Percentiles rank a stretch among this genome's conserved stretches.
These are phyloP conservation scores for Leishmania aethiopica DNA, from an alignment of 208 protist genomes.

Conservation along the genomic window DNA sequence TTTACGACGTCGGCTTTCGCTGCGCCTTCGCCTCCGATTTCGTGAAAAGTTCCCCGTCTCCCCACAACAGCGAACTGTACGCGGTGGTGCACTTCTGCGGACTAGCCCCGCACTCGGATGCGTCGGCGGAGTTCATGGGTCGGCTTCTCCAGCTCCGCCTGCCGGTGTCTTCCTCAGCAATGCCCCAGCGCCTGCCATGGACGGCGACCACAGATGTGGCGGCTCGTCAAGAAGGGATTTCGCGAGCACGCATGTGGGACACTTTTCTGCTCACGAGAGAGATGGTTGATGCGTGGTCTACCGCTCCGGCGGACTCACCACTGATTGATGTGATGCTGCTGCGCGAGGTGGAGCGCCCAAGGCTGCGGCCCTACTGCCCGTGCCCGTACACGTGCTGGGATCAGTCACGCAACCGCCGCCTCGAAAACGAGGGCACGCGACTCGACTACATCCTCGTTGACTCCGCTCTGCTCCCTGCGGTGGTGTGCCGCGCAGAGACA, in stretches of 20 bases:
- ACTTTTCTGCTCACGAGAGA: slow-evolving; percentile 44
- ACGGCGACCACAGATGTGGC: not conserved
- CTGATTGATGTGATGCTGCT: slow-evolving; percentile 18
- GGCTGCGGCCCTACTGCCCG: slow-evolving; percentile 46
- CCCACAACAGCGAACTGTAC: slow-evolving; percentile 73
- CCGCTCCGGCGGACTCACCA: not conserved
- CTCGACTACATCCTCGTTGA: slow-evolving; percentile 93
- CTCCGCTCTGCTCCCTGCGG: slow-evolving; percentile 39
- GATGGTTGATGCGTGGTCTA: not conserved
- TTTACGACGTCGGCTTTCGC: slow-evolving; percentile 54
- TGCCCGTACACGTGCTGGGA: slow-evolving; percentile 93
- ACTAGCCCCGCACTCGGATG: slow-evolving; percentile 72
- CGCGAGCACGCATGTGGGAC: slow-evolving; percentile 40
- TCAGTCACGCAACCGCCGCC: slow-evolving; percentile 85
- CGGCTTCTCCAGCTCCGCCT: slow-evolving; percentile 41
- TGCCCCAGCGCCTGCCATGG: slow-evolving; percentile 14
- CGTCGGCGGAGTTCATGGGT: slow-evolving; percentile 57
- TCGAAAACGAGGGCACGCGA: slow-evolving; percentile 85
- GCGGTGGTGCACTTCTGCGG: slow-evolving; percentile 57
- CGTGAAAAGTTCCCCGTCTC: slow-evolving; percentile 28
- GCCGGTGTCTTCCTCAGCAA: slow-evolving; percentile 20
- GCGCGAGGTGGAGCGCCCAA: slow-evolving; percentile 16
- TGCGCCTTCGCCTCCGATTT: slow-evolving; percentile 52
- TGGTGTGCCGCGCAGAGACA: slow-evolving; percentile 48
- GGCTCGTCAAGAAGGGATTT: not conserved